Base-by-base conservation (phyloP, 371 early-diverging fungal species). In the Mortierella sp. region DNA sequence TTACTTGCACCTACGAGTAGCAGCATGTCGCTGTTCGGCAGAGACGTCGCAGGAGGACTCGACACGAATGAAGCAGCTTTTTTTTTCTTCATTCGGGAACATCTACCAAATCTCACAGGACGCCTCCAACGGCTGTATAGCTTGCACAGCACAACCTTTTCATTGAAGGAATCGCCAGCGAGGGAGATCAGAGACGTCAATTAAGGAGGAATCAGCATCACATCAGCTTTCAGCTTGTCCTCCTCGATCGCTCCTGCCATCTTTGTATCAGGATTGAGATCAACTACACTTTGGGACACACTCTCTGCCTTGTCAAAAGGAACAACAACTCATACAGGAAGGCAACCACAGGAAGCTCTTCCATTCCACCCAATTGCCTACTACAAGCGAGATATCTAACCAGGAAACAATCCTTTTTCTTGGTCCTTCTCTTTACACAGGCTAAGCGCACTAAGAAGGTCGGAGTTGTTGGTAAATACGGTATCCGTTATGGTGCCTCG, bases 401-500 rank as follows among this genome's bases (percentile, higher is more conserved):
- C 44, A 41, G 43, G 61, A 61, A 29, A 26, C 2, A 6, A 9
- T 44, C 71, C 8, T 31, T 58, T 52, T n/a, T 58, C 26, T 39
- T 55, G n/a, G n/a, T n/a, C n/a, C n/a, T 29, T 66, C 31, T 16
- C 29, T 61, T 24, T 45, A 50, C 22, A 66, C 66, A 93, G 97
- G 96, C 96, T 88, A 98, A 98, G 91, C 95, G 99, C 90, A 99
- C 99, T 73, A 99, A 97, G 94, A 99, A 99, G 94, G 99, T 99
- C 87, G 99, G 99, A 92, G 96, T 99, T 89, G 93, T 95, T 91
- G 99, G 99, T 88, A 99, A 99, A 92, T 99, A 99, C 94, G 99
- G 99, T 90, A 96, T 97, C 88, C 98, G 99, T 93, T 99, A 99
- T 93, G 99, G 99, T 94, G 97, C 99, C 80, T 99, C 99, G 77